Evolutionary conservation across 1,284 basidiomycete genomes (phyloP).

Genomic region (Puccinia coronata): DNA sequence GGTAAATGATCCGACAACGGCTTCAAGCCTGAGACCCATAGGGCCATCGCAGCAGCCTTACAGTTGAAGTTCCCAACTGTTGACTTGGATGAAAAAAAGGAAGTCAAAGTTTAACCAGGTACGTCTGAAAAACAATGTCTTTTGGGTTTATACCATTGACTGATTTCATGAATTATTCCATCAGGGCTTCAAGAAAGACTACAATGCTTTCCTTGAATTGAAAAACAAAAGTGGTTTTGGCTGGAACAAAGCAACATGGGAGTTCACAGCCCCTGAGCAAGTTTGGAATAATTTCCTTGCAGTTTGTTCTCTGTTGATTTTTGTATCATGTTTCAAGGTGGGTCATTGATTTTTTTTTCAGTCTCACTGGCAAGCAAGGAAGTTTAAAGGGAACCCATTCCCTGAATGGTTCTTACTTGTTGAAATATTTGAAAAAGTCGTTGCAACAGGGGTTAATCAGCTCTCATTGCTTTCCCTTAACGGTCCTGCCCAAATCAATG

Average conservation of each 20-base stretch:
- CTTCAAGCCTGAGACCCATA: background rate
- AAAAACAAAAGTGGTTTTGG: background rate
- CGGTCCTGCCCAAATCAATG: background rate
- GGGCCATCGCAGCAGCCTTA: background rate
- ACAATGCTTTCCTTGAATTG: background rate
- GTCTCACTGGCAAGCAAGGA: background rate
- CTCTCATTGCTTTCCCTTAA: background rate
- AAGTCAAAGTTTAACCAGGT: conserved; percentile 1
- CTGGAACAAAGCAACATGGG: background rate
- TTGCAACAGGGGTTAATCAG: background rate
- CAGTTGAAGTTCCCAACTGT: background rate
- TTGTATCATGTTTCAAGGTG: background rate
- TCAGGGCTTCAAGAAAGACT: background rate
- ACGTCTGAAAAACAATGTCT: background rate
- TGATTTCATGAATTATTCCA: background rate
- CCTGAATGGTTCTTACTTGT: background rate
- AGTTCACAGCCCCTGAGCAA: background rate
- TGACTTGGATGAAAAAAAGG: background rate
- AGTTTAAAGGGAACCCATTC: background rate
- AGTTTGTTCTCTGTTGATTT: background rate
- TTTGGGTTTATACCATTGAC: background rate
- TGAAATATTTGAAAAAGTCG: background rate
- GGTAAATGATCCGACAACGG: background rate
- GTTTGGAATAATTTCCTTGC: background rate
- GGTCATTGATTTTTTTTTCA: background rate